phyloP scores from a whole-genome alignment of 2,329 filamentous ascomycete genomes.

The Dactylellina leptospora region DNA sequence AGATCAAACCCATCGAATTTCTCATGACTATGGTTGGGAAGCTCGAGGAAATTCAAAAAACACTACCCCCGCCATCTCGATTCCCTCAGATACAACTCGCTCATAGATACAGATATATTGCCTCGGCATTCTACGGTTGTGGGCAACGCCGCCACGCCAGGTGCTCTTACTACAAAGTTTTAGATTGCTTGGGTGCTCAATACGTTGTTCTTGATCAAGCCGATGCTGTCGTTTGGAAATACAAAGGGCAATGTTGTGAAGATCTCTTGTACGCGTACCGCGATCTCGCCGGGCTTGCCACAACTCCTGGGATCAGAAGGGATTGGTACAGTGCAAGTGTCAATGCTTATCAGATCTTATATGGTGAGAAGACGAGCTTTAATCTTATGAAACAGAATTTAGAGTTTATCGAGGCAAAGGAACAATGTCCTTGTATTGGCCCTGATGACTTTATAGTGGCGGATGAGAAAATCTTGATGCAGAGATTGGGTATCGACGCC shows the following conservation, averaged over 20 bases:
- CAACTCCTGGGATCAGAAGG: conserved; percentile 26
- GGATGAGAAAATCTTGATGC: conserved; percentile 10
- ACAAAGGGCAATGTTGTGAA: conserved; percentile 34
- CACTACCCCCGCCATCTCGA: conserved; percentile 6
- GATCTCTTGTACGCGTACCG: conserved; percentile 38
- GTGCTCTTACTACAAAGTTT: conserved; percentile 42
- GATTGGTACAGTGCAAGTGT: conserved; percentile 27
- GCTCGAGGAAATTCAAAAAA: conserved; percentile 10
- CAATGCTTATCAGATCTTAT: conserved; percentile 34
- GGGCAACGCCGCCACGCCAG: conserved; percentile 43
- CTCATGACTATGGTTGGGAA: conserved; percentile 12
- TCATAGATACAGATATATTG: conserved; percentile 37
- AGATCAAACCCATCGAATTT: conserved; percentile 16
- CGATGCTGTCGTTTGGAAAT: conserved; percentile 17
- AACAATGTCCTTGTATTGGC: conserved; percentile 29
- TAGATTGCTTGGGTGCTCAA: conserved; percentile 34
- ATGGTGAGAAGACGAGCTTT: conserved; percentile 24
- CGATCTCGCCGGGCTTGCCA: conserved; percentile 18
- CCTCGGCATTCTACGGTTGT: conserved; percentile 20
- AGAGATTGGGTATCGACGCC: conserved; percentile 7
- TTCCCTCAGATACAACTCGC: conserved; percentile 35
- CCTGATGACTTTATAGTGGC: conserved; percentile 19
- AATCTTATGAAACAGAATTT: background rate
- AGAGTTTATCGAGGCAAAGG: conserved; percentile 25
- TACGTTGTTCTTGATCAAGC: conserved; percentile 19